Evolutionary conservation across 129 eudicot genomes (phyloP), one percentile per base, ranked within the genome.

Genomic region (Lactuca saligna): DNA sequence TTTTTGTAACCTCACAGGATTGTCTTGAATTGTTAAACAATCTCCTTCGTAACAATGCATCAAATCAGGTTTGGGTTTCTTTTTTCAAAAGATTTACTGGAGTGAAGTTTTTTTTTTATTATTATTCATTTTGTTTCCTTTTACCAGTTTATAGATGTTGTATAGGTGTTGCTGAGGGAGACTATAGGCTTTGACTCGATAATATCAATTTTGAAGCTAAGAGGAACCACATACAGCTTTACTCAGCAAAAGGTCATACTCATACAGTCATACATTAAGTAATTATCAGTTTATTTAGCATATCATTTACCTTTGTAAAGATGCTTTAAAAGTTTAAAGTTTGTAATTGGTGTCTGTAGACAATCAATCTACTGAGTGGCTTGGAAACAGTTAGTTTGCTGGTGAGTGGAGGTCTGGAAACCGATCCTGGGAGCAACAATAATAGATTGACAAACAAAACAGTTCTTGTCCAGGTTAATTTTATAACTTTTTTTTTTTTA

Each of bases 241-340:
- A 93, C 92, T 38, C 97, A 89, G 77, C 97, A 93, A 78, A 93
- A 89, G 97, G 98, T 93, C 74, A 75, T 20, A n/a, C n/a, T n/a
- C n/a, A n/a, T 65, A 64, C 29, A n/a, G n/a, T 25, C 61, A 42
- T 57, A 63, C 64, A 46, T 20, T 46, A 54, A 65, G 20, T 38
- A 50, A 13, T 64, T 80, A 60, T 29, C 39, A 44, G 37, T 55
- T 66, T 13, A 33, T 32, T 74, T 59, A 65, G 58, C 55, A 49
- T 66, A 39, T 13, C 44, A 39, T 42, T 31, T n/a, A 38, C 66
- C 58, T 12, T 63, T 74, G 54, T 77, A 68, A 61, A 70, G 34
- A 54, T 46, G 66, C 11, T 61, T 9, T 60, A 61, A 15, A 66
- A 70, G 57, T 70, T 58, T 31, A 63, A 61, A 39, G 2, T 39